Evolutionary conservation across 306 rosid species (phyloP).

Genomic region (Begonia fuchsioides): DNA sequence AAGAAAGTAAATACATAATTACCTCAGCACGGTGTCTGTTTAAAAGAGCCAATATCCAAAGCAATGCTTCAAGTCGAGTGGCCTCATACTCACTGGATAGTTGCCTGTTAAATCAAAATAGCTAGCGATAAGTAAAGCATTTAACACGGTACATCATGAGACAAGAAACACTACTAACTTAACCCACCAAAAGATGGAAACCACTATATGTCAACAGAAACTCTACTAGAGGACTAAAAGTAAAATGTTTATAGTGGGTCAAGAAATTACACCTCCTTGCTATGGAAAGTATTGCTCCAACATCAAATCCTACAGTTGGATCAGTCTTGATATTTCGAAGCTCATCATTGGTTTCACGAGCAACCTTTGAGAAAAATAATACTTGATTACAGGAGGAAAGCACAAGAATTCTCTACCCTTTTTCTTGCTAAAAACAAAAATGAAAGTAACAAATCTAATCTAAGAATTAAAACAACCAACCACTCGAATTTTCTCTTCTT

Average conservation of each 20-base stretch:
- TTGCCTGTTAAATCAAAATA: slow-evolving; percentile 59
- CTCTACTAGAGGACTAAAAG: too few species aligned
- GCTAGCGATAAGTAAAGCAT: slow-evolving; percentile 16
- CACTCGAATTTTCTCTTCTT: slow-evolving; percentile 99
- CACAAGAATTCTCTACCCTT: not conserved
- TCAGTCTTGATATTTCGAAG: slow-evolving; percentile 61
- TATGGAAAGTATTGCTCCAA: slow-evolving; percentile 71
- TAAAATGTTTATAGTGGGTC: too few species aligned
- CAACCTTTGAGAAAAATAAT: slow-evolving; percentile 42
- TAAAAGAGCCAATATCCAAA: slow-evolving; percentile 86
- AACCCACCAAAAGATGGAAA: too few species aligned
- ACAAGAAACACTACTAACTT: too few species aligned
- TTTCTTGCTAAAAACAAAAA: not conserved
- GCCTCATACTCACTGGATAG: slow-evolving; percentile 86
- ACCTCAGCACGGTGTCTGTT: slow-evolving; percentile 76
- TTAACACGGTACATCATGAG: not conserved
- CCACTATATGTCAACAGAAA: too few species aligned
- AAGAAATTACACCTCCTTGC: slow-evolving; percentile 49
- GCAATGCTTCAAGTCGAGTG: slow-evolving; percentile 89
- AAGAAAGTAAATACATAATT: slow-evolving; percentile 4
- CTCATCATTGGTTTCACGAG: slow-evolving; percentile 95
- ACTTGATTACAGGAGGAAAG: slow-evolving; percentile 1
- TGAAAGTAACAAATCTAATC: too few species aligned
- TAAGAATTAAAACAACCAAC: slow-evolving; percentile 20
- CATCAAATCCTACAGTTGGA: slow-evolving; percentile 81